Evolutionary conservation across 345 rosid species (phyloP).

Genomic region (Pistacia vera): DNA sequence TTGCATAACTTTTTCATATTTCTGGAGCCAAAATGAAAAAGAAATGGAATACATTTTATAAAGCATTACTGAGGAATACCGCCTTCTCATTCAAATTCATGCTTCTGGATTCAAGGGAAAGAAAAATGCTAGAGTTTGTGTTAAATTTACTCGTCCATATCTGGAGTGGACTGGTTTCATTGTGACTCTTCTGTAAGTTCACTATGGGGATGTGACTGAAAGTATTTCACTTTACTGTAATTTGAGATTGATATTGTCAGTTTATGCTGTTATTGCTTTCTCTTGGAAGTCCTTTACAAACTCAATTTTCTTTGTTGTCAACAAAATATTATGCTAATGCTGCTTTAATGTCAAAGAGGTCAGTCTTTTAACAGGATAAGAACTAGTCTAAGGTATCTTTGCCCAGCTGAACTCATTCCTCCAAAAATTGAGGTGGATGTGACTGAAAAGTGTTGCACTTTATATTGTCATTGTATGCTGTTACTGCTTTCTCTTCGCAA

Average conservation of each 20-base stretch:
- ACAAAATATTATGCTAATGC: background rate
- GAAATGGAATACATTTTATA: background rate
- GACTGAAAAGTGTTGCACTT: background rate
- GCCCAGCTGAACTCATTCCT: conserved; percentile 81
- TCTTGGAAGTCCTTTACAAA: background rate
- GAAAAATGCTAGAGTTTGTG: background rate
- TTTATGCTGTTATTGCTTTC: background rate
- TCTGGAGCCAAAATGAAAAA: background rate
- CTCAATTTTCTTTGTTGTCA: background rate
- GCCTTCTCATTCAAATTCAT: background rate
- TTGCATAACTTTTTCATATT: background rate
- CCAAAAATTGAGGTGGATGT: conserved; percentile 80
- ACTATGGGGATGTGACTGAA: background rate
- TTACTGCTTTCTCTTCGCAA: background rate
- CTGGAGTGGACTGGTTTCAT: background rate
- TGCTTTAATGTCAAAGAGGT: conserved; percentile 41
- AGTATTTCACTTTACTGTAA: background rate
- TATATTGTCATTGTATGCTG: background rate
- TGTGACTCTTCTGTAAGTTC: background rate
- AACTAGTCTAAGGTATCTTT: conserved; percentile 47
- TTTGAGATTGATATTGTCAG: conserved; percentile 1
- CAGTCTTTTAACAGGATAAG: conserved; percentile 58
- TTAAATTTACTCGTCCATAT: background rate
- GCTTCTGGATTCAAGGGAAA: background rate
- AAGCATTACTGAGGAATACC: background rate